Base-by-base conservation (phyloP, 176 grass and related monocot species). In the Zoysia japonica region DNA sequence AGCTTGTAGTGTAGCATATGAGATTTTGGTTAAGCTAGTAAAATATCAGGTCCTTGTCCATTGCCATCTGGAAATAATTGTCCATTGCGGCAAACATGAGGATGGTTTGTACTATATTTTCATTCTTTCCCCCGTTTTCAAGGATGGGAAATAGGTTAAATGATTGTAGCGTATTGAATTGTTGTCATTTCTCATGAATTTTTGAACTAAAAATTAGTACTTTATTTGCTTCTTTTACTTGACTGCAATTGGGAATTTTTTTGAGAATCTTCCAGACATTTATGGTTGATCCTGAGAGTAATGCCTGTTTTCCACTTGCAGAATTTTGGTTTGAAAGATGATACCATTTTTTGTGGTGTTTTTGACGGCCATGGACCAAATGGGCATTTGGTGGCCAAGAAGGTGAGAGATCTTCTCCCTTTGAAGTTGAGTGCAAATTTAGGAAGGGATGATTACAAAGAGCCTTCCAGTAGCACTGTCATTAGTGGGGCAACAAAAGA, bases 331-430 rank as follows among this genome's bases (percentile, higher is more conserved):
- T 85, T 85, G 48, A 88, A 81, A 80, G 82, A 83, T 70, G 91
- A 88, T 59, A 90, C 85, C 40, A 57, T 93, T 45, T 93, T 97
- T 79, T 97, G 91, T 86, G 94, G 94, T 72, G 87, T 97, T 79
- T 97, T 97, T 84, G 94, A 97, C 84, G 94, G 94, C 42, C 94
- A 97, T 74, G 94, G 94, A 56, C 91, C 91, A 69, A 78, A 90
- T 76, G 94, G 94, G n/a, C 94, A 97, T 90, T 89, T 97, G 85
- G 91, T 97, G 66, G 63, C 94, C 40, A 93, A 84, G 82, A 93
- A 85, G 88, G 94, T 97, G 55, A 97, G 94, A 90, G 94, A 97
- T 92, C 73, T 90, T 71, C 94, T 97, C 50, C 91, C 94, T 60
- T 36, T 86, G 8, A 88, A 90, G 68, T 73, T 97, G 76, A 87